Conservation (phyloP, 805 yeast species). For the Candida palmyrensis region DNA sequence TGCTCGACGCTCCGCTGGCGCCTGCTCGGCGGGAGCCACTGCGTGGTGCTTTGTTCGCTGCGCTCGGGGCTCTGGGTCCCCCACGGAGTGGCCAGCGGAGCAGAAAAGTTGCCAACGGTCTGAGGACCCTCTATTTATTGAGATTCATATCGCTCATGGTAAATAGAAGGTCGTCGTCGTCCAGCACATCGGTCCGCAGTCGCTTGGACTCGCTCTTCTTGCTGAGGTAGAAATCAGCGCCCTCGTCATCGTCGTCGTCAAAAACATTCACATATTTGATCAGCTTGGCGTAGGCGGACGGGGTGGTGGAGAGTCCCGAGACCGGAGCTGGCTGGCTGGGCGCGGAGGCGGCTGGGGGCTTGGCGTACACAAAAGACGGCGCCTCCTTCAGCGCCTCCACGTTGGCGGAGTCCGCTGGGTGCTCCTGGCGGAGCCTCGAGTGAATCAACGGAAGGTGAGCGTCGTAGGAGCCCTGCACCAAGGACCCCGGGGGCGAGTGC, state of each 20-base stretch:
- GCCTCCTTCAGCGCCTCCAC: too few species aligned
- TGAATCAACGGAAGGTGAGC: constrained; percentile 28
- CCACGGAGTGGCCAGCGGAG: too few species aligned
- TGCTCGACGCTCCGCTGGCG: too few species aligned
- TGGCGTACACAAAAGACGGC: constrained; percentile 14
- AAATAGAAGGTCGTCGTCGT: constrained; percentile 60
- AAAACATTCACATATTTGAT: constrained; percentile 36
- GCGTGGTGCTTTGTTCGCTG: too few species aligned
- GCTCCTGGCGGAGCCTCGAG: constrained; percentile 24
- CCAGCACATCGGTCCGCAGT: constrained; percentile 1
- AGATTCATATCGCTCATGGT: constrained; percentile 73
- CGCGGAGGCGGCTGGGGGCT: constrained; percentile 13
- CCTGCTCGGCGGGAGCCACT: too few species aligned
- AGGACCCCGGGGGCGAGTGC: not conserved
- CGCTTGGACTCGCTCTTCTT: constrained; percentile 1
- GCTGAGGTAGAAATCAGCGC: constrained; percentile 13
- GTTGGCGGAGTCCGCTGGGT: constrained; percentile 6
- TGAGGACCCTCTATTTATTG: too few species aligned
- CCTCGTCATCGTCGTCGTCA: constrained; percentile 39
- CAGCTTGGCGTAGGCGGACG: constrained; percentile 23
- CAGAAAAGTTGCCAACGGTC: too few species aligned
- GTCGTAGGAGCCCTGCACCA: constrained; percentile 16
- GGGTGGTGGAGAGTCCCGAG: constrained; percentile 31
- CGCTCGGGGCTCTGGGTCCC: too few species aligned
- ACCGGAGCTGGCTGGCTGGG: constrained; percentile 23